These are phyloP conservation scores for Strigomonas culicis DNA, from an alignment of 208 protist species.

Conservation along the genomic window DNA sequence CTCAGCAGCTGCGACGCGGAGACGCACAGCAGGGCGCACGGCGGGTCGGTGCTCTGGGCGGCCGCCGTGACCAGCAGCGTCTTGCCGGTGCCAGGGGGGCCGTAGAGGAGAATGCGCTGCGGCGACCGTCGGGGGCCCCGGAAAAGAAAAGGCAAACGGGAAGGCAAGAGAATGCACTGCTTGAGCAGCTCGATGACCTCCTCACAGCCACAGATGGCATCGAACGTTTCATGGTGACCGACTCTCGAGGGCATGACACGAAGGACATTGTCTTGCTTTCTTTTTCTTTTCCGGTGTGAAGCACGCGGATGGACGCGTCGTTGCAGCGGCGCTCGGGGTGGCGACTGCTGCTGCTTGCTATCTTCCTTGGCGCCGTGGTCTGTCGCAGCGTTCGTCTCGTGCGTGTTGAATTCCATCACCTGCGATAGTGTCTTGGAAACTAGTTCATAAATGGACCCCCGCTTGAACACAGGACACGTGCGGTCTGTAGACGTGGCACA, in stretches of 20 bases:
- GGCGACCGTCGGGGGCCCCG: slow-evolving; percentile 89
- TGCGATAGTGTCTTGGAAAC: slow-evolving; percentile 1
- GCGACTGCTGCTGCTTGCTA: background rate
- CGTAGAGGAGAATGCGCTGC: slow-evolving; percentile 97
- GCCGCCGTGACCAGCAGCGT: slow-evolving; percentile 98
- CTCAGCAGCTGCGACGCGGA: slow-evolving; percentile 93
- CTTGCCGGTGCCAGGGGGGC: slow-evolving; percentile 97
- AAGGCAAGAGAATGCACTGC: slow-evolving; percentile 96
- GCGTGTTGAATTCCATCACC: background rate
- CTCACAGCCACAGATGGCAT: slow-evolving; percentile 92
- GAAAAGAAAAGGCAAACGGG: slow-evolving; percentile 97
- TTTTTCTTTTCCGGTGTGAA: background rate
- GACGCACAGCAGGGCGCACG: slow-evolving; percentile 90
- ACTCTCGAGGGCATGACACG: too few relatives aligned
- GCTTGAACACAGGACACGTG: background rate
- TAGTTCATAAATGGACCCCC: background rate
- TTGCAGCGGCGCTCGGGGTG: too few relatives aligned
- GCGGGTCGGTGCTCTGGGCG: slow-evolving; percentile 88
- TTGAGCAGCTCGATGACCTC: slow-evolving; percentile 95
- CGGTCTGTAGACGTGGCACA: too few relatives aligned
- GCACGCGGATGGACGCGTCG: too few relatives aligned
- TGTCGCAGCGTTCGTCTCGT: background rate
- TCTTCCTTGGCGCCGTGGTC: background rate
- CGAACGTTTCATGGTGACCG: background rate
- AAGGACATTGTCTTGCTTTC: background rate